These are phyloP conservation scores for Exophiala calicioides DNA, from an alignment of 2,329 filamentous ascomycete species.

Conservation along the genomic window DNA sequence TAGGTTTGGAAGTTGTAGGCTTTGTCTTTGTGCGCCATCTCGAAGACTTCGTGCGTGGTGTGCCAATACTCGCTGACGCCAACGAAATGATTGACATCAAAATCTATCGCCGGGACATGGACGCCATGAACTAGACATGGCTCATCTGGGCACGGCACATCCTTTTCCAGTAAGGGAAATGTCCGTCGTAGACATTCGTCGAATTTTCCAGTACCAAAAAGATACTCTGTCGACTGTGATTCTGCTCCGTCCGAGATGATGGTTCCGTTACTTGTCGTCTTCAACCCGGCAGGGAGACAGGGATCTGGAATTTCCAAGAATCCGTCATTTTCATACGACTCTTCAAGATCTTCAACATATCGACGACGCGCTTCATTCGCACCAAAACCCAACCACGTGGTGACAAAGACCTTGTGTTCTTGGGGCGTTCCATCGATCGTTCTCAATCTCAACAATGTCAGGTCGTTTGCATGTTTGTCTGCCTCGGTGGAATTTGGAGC, in stretches of 20 bases:
- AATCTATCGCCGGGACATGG: conserved; percentile 93
- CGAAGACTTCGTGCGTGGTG: conserved; percentile 92
- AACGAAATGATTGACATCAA: conserved; percentile 95
- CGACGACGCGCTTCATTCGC: conserved; percentile 86
- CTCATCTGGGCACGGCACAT: conserved; percentile 75
- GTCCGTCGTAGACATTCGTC: conserved; percentile 79
- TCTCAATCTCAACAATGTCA: conserved; percentile 82
- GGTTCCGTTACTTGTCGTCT: conserved; percentile 71
- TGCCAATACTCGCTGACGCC: conserved; percentile 99
- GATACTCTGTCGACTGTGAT: conserved; percentile 37
- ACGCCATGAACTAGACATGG: conserved; percentile 90
- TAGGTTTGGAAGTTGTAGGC: conserved; percentile 90
- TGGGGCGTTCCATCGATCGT: conserved; percentile 73
- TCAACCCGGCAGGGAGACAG: conserved; percentile 78
- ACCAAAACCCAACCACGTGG: conserved; percentile 97
- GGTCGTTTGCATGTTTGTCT: conserved; percentile 81
- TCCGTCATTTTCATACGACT: conserved; percentile 61
- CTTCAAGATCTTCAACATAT: conserved; percentile 76
- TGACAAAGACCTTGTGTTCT: conserved; percentile 90
- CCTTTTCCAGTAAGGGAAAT: conserved; percentile 84
- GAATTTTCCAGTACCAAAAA: conserved; percentile 85
- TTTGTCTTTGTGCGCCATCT: conserved; percentile 71
- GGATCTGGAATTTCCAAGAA: conserved; percentile 79
- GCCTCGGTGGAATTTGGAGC: conserved; percentile 91
- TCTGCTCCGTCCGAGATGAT: conserved; percentile 44